Evolutionary conservation across 192 early-diverging fungal species (phyloP).

Genomic region (Dissophora ornata): DNA sequence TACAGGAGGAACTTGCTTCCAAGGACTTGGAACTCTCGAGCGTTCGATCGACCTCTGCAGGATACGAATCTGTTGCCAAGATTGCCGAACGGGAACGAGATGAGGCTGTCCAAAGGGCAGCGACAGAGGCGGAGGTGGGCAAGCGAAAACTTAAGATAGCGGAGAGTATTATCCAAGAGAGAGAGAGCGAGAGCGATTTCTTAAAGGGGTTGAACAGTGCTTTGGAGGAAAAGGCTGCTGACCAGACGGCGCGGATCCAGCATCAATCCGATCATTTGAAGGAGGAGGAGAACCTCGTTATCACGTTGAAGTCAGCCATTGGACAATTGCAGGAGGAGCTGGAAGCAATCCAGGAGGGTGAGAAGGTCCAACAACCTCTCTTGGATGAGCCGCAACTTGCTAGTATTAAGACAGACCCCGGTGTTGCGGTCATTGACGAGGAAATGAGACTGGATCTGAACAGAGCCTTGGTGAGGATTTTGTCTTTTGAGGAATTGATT

Average conservation of each 20-base stretch:
- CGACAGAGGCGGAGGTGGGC: constrained; percentile 3
- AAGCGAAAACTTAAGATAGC: background rate
- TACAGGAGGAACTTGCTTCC: constrained; percentile 24
- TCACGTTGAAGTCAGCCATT: background rate
- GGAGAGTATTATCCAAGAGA: background rate
- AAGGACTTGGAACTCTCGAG: constrained; percentile 21
- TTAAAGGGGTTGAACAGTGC: background rate
- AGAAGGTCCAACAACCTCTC: too few relatives aligned
- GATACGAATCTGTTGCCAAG: constrained; percentile 11
- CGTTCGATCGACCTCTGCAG: constrained; percentile 6
- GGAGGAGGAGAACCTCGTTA: background rate
- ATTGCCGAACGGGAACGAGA: constrained; percentile 20
- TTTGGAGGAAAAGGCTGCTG: constrained; percentile 6
- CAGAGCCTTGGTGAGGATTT: background rate
- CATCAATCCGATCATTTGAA: background rate
- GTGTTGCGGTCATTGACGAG: background rate
- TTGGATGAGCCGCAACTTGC: too few relatives aligned
- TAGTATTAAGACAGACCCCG: too few relatives aligned
- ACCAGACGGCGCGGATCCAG: constrained; percentile 5
- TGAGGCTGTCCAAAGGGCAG: background rate
- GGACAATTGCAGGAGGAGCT: background rate
- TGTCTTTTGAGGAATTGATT: constrained; percentile 8
- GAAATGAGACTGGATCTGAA: background rate
- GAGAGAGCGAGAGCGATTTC: constrained; percentile 22
- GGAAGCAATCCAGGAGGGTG: background rate